Evolutionary conservation across 2,329 filamentous ascomycete genomes (phyloP), one percentile per base, ranked within the genome.

Genomic region (Alternaria alternata): DNA sequence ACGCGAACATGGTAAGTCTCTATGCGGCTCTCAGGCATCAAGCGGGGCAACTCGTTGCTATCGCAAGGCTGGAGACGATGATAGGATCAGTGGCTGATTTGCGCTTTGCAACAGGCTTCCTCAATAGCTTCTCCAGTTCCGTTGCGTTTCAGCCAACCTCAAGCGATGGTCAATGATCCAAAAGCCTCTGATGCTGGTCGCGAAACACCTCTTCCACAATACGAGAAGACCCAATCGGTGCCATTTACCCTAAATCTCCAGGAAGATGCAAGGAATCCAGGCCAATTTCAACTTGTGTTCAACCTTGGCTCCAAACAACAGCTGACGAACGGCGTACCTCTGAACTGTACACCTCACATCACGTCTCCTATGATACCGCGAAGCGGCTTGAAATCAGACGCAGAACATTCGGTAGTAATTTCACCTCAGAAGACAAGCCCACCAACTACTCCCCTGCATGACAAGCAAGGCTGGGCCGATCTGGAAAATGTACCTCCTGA

Each of bases 251-350:
- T 75, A 9, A 71, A 70, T n/a, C 61, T 75, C 6, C 72, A 74
- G 47, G 72, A 75, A 54, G 73, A 75, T 32, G 67, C 67, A 53
- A 62, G 60, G 48, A 72, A 72, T 46, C 72, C 73, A 16, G 73
- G 73, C n/a, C 68, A 72, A 28, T 74, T 74, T 42, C 72, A 74
- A 51, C 58, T 75, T 20, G 73, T 75, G 8, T 70, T 75, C 46
- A 72, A 73, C 46, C 64, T 75, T 48, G 65, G 71, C 36, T 54
- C 65, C 12, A 65, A 67, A 20, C 61, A 64, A 7, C 59, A 67
- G 22, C 3, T 26, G 16, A 9, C 47, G 3, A 47, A 57, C 28
- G 65, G 48, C 4, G 44, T 57, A 32, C 48, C 54, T 34, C 51
- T 59, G n/a, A 60, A 54, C 11, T 42, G 60, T 8, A 34, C 64